phyloP scores from a whole-genome alignment of 1,284 basidiomycete genomes.

The Cutaneotrichosporon cutaneum region DNA sequence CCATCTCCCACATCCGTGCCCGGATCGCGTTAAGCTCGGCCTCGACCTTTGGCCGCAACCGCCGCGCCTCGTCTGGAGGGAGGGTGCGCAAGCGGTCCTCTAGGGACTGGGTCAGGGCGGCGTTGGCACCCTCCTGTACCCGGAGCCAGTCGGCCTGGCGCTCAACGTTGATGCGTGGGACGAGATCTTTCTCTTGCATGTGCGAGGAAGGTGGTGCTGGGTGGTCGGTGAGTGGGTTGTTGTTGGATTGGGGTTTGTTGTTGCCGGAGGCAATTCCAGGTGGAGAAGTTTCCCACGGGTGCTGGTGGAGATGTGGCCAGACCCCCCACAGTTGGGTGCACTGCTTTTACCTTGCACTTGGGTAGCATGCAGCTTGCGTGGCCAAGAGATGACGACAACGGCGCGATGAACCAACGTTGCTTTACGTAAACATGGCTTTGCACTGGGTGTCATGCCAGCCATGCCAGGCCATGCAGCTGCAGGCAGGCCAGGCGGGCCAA shows the following conservation, averaged over 20 bases:
- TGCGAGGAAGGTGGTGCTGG: background rate
- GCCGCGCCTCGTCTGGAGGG: conserved; percentile 36
- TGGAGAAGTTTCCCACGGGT: background rate
- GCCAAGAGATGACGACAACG: background rate
- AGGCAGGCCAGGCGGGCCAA: background rate
- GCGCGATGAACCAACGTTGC: background rate
- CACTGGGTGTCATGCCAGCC: background rate
- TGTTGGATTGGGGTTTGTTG: conserved; percentile 6
- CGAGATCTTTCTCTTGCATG: background rate
- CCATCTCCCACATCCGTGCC: conserved; percentile 57
- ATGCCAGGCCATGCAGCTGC: no score
- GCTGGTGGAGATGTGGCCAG: background rate
- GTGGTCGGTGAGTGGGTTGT: background rate
- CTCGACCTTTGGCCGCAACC: conserved; percentile 43
- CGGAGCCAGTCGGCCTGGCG: conserved; percentile 46
- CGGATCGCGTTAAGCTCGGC: conserved; percentile 37
- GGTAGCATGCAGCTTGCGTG: no score
- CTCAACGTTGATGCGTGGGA: conserved; percentile 37
- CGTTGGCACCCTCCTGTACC: conserved; percentile 40
- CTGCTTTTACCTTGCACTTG: no score
- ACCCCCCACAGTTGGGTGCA: background rate
- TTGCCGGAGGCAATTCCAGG: background rate
- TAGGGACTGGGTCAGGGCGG: conserved; percentile 29
- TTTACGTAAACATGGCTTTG: background rate
- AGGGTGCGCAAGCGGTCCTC: conserved; percentile 41